A percentile compares a stretch with the other conserved stretches of the same genome.
phyloP scores from a whole-genome alignment of 202 grass and related monocot genomes.

The Panicum hallii region DNA sequence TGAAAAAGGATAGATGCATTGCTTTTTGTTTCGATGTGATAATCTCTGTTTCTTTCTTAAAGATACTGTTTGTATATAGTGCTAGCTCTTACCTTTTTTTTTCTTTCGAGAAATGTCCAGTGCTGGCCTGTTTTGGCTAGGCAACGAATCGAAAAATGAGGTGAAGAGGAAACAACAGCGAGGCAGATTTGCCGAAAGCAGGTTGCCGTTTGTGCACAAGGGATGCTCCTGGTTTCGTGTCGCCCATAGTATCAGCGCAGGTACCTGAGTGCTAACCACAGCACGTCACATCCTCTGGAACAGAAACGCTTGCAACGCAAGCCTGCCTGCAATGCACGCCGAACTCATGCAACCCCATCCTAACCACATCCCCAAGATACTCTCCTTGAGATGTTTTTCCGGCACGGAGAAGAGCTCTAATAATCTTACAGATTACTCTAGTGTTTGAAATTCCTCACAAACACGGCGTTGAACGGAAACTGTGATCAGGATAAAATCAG shows the following conservation, averaged over 20 bases:
- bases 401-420: neutral
- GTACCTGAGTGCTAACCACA: neutral
- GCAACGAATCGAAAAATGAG: constrained; percentile 13
- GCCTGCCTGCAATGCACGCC: constrained; percentile 35
- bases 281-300: constrained; percentile 47
- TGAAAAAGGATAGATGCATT: neutral
- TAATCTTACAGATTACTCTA: neutral
- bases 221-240: constrained; percentile 37
- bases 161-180: neutral
- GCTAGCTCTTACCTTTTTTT: neutral
- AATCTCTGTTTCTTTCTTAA: neutral
- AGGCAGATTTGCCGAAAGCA: neutral
- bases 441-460: neutral
- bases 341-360: constrained; percentile 33
- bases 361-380: neutral
- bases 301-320: constrained; percentile 48
- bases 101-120: neutral
- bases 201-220: constrained; percentile 30
- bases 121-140: neutral
- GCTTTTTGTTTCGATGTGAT: neutral
- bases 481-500: neutral
- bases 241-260: constrained; percentile 34
- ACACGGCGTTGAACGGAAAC: neutral
- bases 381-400: too few relatives aligned
- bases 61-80: neutral